Evolutionary conservation across 306 rosid species (phyloP).

Genomic region (Malus domestica): ASM211411v1 NC_041796.1:5335001-5335500

Average conservation of each 20-base stretch:
- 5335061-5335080: background rate
- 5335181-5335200: no score
- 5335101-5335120: background rate
- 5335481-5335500: no score
- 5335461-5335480: background rate
- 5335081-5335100: background rate
- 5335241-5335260: background rate
- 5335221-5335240: background rate
- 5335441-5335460: background rate
- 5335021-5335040: no score
- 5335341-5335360: conserved; percentile 49
- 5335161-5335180: background rate
- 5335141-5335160: background rate
- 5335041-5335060: background rate
- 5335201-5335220: background rate
- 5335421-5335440: conserved; percentile 31
- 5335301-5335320: conserved; percentile 52
- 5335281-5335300: conserved; percentile 52
- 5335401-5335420: conserved; percentile 79
- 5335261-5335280: conserved; percentile 53
- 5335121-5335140: background rate
- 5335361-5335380: conserved; percentile 57
- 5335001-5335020: background rate
- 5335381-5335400: conserved; percentile 75
- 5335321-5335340: conserved; percentile 70